phyloP scores from a whole-genome alignment of 768 basidiomycete species.

The Cystofilobasidium ferigula region DNA sequence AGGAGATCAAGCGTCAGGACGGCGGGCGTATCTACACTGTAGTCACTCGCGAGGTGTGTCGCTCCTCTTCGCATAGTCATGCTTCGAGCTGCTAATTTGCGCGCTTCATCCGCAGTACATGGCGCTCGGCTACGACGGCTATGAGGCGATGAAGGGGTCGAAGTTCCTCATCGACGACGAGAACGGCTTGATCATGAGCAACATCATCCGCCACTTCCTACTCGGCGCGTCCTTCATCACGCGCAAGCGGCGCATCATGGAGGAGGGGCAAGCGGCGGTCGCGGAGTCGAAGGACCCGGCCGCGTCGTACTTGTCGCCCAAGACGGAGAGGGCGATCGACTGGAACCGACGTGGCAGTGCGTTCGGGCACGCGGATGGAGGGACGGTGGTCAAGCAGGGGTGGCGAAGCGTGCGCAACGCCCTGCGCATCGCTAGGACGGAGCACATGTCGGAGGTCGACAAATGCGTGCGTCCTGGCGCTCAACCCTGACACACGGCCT shows the following conservation, averaged over 20 bases:
- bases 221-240: slow-evolving; percentile 47
- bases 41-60: slow-evolving; percentile 38
- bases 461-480: slow-evolving; percentile 44
- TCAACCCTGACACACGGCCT: too few relatives aligned
- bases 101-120: slow-evolving; percentile 64
- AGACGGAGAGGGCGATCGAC: slow-evolving; percentile 1
- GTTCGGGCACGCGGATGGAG: slow-evolving; percentile 16
- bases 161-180: slow-evolving; percentile 72
- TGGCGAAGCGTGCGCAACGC: slow-evolving; percentile 39
- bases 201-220: slow-evolving; percentile 69
- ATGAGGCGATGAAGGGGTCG: slow-evolving; percentile 52
- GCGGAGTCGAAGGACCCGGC: slow-evolving; percentile 65
- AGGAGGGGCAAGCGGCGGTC: neutral
- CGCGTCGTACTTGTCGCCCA: slow-evolving; percentile 23
- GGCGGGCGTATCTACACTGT: slow-evolving; percentile 58
- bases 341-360: neutral
- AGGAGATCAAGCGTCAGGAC: slow-evolving; percentile 47
- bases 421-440: slow-evolving; percentile 51
- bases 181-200: slow-evolving; percentile 63
- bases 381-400: slow-evolving; percentile 42
- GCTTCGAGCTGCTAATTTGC: neutral
- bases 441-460: slow-evolving; percentile 72
- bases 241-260: neutral
- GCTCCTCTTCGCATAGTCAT: slow-evolving; percentile 22
- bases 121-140: slow-evolving; percentile 72